Base-by-base conservation (phyloP, 2,329 filamentous ascomycete species). In the Cytospora mali region DNA sequence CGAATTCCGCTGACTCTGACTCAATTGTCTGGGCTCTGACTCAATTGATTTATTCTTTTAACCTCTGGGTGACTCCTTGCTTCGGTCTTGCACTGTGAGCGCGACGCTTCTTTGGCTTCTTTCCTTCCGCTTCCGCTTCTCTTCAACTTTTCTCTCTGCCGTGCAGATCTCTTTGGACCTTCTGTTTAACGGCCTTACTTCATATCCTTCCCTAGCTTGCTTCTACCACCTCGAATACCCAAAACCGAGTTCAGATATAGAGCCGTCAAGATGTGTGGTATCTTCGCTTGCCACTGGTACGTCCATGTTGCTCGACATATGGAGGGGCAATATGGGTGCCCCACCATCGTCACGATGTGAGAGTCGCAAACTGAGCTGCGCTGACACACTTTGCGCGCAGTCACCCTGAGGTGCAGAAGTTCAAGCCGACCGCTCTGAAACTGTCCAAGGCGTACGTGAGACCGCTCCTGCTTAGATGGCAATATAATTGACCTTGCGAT, bases 331-430 rank as follows among this genome's bases (percentile, higher is more conserved):
- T 6, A 23, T 66, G 61, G 65, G 65, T 70, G 71, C 71, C 66
- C 67, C 67, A 67, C 67, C 63, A 68, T 69, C 66, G 66, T 61
- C 56, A 59, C 58, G 33, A 66, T 61, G 58, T 49, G 10, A 49
- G 46, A 48, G n/a, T 60, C 50, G 58, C 50, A 53, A 50, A 48
- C 49, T 60, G 64, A 60, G 53, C 62, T 25, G 13, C 23, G 54
- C 67, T 68, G 58, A 69, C 65, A 21, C 28, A 25, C 35, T 33
- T 6, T 61, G 25, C 70, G 71, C 69, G 68, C 68, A 88, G 86
- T 81, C 93, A 98, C 76, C 93, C 94, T 68, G 91, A 97, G 86
- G 92, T 97, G 73, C 88, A 91, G 75, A 93, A 93, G 75, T 98
- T 98, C 84, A 97, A 97, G 87, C 90, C 94, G 57, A 94, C 90